Evolutionary conservation across 1,284 basidiomycete species (phyloP).

Genomic region (Cutaneotrichosporon sp.): DNA sequence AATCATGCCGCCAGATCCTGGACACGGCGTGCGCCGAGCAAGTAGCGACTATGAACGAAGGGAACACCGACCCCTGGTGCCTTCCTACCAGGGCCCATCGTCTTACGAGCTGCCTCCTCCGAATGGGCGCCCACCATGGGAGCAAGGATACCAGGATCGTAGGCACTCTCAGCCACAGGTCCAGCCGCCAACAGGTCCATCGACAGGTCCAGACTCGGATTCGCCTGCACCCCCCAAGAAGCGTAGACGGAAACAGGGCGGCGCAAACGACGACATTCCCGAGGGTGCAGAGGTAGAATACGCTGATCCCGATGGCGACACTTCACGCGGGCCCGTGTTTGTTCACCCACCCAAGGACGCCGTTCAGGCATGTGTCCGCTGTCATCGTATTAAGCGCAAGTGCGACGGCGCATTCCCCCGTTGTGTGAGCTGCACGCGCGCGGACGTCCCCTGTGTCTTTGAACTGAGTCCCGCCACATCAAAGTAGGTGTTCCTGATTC

Average conservation of each 20-base stretch:
- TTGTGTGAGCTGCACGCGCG: slow-evolving; percentile 36
- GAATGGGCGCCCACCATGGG: neutral
- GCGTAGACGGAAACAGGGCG: slow-evolving; percentile 2
- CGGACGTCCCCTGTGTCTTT: slow-evolving; percentile 41
- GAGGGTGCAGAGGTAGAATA: slow-evolving; percentile 28
- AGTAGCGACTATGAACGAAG: too few species aligned
- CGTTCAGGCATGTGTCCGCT: slow-evolving; percentile 41
- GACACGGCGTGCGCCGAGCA: neutral
- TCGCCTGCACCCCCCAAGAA: slow-evolving; percentile 5
- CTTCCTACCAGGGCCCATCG: neutral
- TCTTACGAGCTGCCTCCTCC: too few species aligned
- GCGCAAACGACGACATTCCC: slow-evolving; percentile 9
- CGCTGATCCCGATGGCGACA: slow-evolving; percentile 31
- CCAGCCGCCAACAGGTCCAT: too few species aligned
- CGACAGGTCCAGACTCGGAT: neutral
- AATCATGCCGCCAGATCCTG: slow-evolving; percentile 11
- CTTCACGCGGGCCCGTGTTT: slow-evolving; percentile 33
- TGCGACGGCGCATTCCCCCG: slow-evolving; percentile 38
- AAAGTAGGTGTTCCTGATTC: slow-evolving; percentile 22
- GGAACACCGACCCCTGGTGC: neutral
- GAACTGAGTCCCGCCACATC: slow-evolving; percentile 39
- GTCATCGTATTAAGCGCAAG: slow-evolving; percentile 43
- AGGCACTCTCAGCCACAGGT: neutral
- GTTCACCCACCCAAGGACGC: slow-evolving; percentile 35
- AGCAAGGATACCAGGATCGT: neutral